These are phyloP conservation scores for Coemansia sp. DNA, from an alignment of 192 early-diverging fungal species.

Conservation along the genomic window DNA sequence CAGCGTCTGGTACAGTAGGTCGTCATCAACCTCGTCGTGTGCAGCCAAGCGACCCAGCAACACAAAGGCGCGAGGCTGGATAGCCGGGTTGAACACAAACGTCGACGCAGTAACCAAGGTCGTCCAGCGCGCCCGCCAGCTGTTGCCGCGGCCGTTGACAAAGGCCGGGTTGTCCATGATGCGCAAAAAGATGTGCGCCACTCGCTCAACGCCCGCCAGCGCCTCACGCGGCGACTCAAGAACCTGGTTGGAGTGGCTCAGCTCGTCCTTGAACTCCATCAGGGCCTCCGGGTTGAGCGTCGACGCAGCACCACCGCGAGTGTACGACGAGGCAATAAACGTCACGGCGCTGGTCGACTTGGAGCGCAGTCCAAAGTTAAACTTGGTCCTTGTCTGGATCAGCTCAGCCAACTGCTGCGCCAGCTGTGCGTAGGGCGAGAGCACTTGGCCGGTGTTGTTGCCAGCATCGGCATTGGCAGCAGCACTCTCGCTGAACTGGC, in stretches of 20 bases:
- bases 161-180: conserved; percentile 53
- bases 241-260: conserved; percentile 6
- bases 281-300: conserved; percentile 53
- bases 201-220: conserved; percentile 57
- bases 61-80: conserved; percentile 93
- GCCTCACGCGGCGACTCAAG: conserved; percentile 46
- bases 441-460: conserved; percentile 78
- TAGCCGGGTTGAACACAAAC: conserved; percentile 90
- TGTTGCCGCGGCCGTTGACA: conserved; percentile 65
- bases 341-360: conserved; percentile 53
- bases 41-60: conserved; percentile 80
- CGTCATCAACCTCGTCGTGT: conserved; percentile 87
- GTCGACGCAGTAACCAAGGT: conserved; percentile 86
- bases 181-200: conserved; percentile 60
- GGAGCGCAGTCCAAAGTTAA: conserved; percentile 53
- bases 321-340: conserved; percentile 53
- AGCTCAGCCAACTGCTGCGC: conserved; percentile 54
- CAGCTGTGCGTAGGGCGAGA: conserved; percentile 61
- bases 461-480: conserved; percentile 96
- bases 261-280: conserved; percentile 53
- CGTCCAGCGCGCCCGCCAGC: conserved; percentile 91
- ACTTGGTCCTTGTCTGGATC: conserved; percentile 43
- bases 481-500: conserved; percentile 86
- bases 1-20: conserved; percentile 89
- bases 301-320: conserved; percentile 51